phyloP scores from a whole-genome alignment of 345 rosid species.

The Gossypium herbaceum region DNA sequence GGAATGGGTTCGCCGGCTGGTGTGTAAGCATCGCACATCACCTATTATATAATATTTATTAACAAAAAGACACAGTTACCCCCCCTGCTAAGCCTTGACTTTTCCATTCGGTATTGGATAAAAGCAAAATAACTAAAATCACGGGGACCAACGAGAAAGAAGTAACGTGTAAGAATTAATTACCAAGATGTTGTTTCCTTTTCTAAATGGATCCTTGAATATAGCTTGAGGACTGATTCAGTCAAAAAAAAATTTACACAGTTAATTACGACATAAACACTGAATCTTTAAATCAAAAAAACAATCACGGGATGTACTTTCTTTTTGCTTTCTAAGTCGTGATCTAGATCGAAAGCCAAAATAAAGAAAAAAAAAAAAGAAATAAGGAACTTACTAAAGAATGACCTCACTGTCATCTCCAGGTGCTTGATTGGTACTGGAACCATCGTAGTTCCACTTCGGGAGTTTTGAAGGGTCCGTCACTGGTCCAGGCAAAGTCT shows the following conservation, averaged over 20 bases:
- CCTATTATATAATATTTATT: slow-evolving; percentile 30
- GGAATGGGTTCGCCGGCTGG: slow-evolving; percentile 73
- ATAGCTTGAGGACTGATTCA: slow-evolving; percentile 61
- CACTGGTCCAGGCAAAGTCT: slow-evolving; percentile 64
- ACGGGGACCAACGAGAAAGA: background rate
- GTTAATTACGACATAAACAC: background rate
- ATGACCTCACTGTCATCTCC: slow-evolving; percentile 84
- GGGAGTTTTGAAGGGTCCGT: slow-evolving; percentile 62
- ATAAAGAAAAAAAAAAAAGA: background rate
- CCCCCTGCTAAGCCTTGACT: slow-evolving; percentile 7
- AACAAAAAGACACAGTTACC: slow-evolving; percentile 12
- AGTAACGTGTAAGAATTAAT: slow-evolving; percentile 1
- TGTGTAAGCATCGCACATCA: slow-evolving; percentile 75
- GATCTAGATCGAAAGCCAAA: background rate
- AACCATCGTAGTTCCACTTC: slow-evolving; percentile 83
- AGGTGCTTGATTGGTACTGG: slow-evolving; percentile 73
- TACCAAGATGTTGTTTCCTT: slow-evolving; percentile 78
- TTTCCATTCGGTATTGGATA: background rate
- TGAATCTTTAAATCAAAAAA: background rate
- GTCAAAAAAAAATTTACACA: background rate
- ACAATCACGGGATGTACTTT: background rate
- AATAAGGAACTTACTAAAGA: slow-evolving; percentile 42
- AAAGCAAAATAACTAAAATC: background rate
- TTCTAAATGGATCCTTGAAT: slow-evolving; percentile 67
- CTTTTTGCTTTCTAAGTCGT: background rate